Conservation (phyloP, 768 basidiomycete species). For the Hebeloma cylindrosporum region DNA sequence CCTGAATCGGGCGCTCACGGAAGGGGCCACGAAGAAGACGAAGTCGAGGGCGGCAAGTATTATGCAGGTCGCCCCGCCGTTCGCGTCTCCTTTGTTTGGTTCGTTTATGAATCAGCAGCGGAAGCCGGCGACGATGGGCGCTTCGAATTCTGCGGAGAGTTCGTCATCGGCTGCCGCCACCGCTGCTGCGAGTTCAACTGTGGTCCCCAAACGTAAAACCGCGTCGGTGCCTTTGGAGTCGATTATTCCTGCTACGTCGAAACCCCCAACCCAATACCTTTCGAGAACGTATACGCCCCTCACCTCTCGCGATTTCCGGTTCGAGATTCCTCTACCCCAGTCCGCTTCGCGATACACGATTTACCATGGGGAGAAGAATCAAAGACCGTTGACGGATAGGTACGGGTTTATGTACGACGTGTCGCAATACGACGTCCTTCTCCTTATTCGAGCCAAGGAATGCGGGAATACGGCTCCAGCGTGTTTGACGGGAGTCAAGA, state of each 20-base stretch:
- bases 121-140: constrained; percentile 32
- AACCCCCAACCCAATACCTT: constrained; percentile 84
- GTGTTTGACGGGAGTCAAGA: constrained; percentile 83
- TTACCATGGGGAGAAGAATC: constrained; percentile 51
- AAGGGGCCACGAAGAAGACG: constrained; percentile 29
- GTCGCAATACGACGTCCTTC: constrained; percentile 73
- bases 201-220: constrained; percentile 28
- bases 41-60: constrained; percentile 36
- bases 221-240: constrained; percentile 72
- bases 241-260: constrained; percentile 76
- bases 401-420: constrained; percentile 93
- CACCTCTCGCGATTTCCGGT: constrained; percentile 72
- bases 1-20: constrained; percentile 46
- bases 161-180: constrained; percentile 4
- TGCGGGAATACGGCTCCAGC: constrained; percentile 79
- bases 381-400: constrained; percentile 74
- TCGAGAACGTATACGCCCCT: constrained; percentile 73
- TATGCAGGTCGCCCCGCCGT: constrained; percentile 36
- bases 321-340: constrained; percentile 60
- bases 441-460: constrained; percentile 71
- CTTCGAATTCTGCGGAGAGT: constrained; percentile 22
- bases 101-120: constrained; percentile 56
- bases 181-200: constrained; percentile 10
- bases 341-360: constrained; percentile 48
- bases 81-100: constrained; percentile 61